Percentiles rank a stretch among this genome's conserved stretches.
Evolutionary conservation across 2,329 filamentous ascomycete genomes (phyloP).

Genomic region (Dothideomycetes sp.): DNA sequence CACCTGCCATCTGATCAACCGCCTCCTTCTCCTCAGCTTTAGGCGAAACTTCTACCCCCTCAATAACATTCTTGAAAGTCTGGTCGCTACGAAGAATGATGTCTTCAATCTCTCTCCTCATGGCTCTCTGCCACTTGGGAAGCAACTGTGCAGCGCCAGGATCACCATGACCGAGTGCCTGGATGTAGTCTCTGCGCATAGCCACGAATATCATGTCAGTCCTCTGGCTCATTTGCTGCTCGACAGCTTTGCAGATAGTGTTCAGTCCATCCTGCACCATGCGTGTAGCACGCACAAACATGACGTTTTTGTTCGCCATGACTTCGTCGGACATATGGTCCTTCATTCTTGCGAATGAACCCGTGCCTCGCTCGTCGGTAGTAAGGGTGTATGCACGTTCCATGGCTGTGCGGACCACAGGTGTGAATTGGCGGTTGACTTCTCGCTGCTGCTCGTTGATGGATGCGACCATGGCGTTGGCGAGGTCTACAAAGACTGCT

Average conservation of each 20-base stretch:
- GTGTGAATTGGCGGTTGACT: slow-evolving; percentile 43
- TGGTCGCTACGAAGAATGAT: slow-evolving; percentile 3
- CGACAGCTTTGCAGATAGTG: slow-evolving; percentile 31
- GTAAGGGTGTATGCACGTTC: slow-evolving; percentile 35
- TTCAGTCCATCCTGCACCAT: slow-evolving; percentile 31
- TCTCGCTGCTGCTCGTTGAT: slow-evolving; percentile 40
- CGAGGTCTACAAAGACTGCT: slow-evolving; percentile 28
- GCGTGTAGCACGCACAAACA: slow-evolving; percentile 39
- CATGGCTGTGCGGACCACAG: slow-evolving; percentile 37
- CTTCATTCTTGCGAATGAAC: slow-evolving; percentile 44
- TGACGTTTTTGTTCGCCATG: slow-evolving; percentile 25
- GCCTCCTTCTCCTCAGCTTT: not conserved
- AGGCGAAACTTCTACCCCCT: not conserved
- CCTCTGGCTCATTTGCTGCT: slow-evolving; percentile 31
- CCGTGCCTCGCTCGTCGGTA: slow-evolving; percentile 31
- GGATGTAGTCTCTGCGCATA: slow-evolving; percentile 28
- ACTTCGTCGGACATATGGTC: slow-evolving; percentile 36
- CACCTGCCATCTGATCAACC: not conserved
- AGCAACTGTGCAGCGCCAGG: not conserved
- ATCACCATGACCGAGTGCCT: slow-evolving; percentile 19
- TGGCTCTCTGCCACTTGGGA: slow-evolving; percentile 6
- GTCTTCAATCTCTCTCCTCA: slow-evolving; percentile 4
- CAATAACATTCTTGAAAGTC: slow-evolving; percentile 1
- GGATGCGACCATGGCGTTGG: slow-evolving; percentile 18
- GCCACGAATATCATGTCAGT: slow-evolving; percentile 31